Base-by-base conservation (phyloP, 23 red algal genomes). In the Agarophyton chilense region DNA sequence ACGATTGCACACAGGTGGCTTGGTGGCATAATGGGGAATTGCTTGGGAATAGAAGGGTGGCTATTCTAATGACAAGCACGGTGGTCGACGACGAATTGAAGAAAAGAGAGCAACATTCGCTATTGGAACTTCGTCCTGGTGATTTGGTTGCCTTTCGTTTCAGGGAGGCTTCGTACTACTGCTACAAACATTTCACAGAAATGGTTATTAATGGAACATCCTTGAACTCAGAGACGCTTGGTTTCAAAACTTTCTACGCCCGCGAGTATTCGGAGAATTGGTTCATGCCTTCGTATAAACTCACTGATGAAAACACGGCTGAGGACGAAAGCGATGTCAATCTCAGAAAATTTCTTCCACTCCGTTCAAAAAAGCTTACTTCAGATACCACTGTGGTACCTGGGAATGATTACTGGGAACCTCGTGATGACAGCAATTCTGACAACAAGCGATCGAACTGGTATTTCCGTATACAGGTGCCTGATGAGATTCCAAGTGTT, bases 1-100 rank as follows among this genome's bases (percentile, higher is more conserved):
- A 82, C 52, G 75, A 91, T 42, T 81, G 88, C 16, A 81, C 60
- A 35, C 58, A 91, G 35, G 42, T 82, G 65, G 76, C 88, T 25
- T 91, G 88, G 88, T 91, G 88, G 88, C 88, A 91, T 26, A 91
- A 91, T 25, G 75, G 76, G 14, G 76, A 77, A 21, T 32, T 91
- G 38, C 49, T 91, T 14, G 77, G 77, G 24, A 82, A 82, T 35
- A 52, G 65, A 35, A 43, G 75, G 60, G 10, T 40, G 5, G 38
- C 54, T 45, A 13, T 29, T 61, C 8, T 34, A 16, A 81, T 82
- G 74, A 53, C 70, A 22, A 53, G 38, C 34, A 10, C 52, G 5
- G 52, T 50, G 33, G 88, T 91, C 17, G 62, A 91, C 26, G 61
- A 57, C 0, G 88, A 82, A 54, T 46, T 81, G 33, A 65, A 42